A percentile compares a stretch with the other conserved stretches of the same genome.
These are phyloP conservation scores for Tricholoma flavovirens DNA, from an alignment of 768 basidiomycete genomes.

Conservation along the genomic window DNA sequence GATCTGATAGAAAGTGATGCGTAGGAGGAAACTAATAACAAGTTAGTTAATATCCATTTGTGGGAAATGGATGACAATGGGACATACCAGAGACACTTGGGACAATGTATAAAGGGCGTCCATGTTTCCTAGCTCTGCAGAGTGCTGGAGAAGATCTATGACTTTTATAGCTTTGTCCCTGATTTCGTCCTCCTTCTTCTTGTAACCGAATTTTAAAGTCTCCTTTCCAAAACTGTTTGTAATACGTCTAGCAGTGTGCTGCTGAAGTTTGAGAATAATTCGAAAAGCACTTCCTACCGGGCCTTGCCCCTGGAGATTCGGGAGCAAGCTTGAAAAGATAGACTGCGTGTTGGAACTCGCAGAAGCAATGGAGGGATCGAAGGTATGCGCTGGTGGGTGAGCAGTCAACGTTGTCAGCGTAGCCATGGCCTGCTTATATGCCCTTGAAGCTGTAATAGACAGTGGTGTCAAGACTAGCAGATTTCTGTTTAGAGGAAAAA, in stretches of 20 bases:
- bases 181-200: conserved; percentile 61
- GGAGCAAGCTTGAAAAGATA: conserved; percentile 59
- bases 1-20: conserved; percentile 54
- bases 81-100: conserved; percentile 59
- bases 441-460: conserved; percentile 50
- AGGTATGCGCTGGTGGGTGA: conserved; percentile 48
- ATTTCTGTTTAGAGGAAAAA: conserved; percentile 1
- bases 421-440: conserved; percentile 69
- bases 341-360: conserved; percentile 40
- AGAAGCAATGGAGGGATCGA: conserved; percentile 45
- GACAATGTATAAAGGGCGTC: conserved; percentile 71
- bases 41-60: neutral
- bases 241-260: conserved; percentile 45
- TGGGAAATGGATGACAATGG: neutral
- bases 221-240: conserved; percentile 36
- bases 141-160: conserved; percentile 73
- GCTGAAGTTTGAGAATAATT: conserved; percentile 59
- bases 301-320: conserved; percentile 71
- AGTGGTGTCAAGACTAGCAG: neutral
- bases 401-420: conserved; percentile 64
- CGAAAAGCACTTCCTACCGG: conserved; percentile 68
- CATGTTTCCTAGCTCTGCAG: conserved; percentile 68
- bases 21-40: conserved; percentile 67
- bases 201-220: conserved; percentile 33
- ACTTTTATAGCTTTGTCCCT: conserved; percentile 74